Evolutionary conservation across 1,284 basidiomycete species (phyloP), one percentile per base, ranked within the genome.

Genomic region (Apiotrichum sp.): DNA sequence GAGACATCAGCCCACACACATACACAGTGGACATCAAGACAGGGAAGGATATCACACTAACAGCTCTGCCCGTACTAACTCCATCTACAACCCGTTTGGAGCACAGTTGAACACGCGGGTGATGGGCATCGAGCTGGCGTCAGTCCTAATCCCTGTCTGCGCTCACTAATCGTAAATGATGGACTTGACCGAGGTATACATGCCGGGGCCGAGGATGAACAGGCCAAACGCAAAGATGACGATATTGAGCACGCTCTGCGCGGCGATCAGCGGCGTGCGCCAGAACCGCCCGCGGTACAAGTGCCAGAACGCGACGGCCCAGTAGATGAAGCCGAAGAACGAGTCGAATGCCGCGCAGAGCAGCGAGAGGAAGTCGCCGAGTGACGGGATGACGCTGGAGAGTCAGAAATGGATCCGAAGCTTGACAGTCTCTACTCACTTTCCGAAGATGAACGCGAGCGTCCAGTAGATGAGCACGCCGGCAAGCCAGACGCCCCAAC

Each of bases 391-490:
- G 47, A 56, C 47, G 16, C 34, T 34, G 46, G 8, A 13, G 7
- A 38, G 36, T 38, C 36, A 22, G 22, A 22, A 22, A 22, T 22
- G 22, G 22, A 22, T 38, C 36, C 36, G 8, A 8, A 7, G 36
- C 36, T 38, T 7, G 36, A 38, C 36, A 38, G 36, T 8, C 22
- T 22, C 13, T 8, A 38, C 36, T 38, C 36, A 38, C 36, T 38
- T 38, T 7, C 78, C 84, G 54, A 86, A 82, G 54, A 86, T 66
- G 72, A 83, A 86, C 1, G 81, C 83, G 32, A 82, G 56, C 13
- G 80, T 63, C 84, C 84, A 86, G 11, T 81, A 81, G 33, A 68
- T 65, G 16, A 79, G 76, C 48, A 84, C 78, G 65, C 86, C 83
- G 0, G 67, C 78, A 9, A 78, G 69, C 85, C 85, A 86, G 0